A percentile compares a stretch with the other conserved stretches of the same genome.
These are phyloP conservation scores for Postia placenta DNA, from an alignment of 768 basidiomycete species.

Conservation along the genomic window DNA sequence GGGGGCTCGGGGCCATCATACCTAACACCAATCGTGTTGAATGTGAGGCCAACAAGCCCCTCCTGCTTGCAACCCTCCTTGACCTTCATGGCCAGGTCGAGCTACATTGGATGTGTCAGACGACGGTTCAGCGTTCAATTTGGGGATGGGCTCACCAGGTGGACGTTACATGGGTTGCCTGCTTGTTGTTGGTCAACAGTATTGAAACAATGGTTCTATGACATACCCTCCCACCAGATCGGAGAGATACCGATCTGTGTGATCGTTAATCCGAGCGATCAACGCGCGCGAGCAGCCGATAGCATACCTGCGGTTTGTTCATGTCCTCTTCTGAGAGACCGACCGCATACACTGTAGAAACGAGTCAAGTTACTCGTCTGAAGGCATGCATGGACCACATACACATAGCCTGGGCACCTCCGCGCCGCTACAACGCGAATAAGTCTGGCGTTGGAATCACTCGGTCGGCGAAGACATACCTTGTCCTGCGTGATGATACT, in stretches of 20 bases:
- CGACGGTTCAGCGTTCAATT: neutral
- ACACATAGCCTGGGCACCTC: conserved; percentile 87
- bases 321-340: conserved; percentile 77
- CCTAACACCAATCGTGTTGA: conserved; percentile 86
- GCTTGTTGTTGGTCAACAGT: neutral
- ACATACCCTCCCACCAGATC: conserved; percentile 85
- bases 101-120: conserved; percentile 31
- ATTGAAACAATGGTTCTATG: conserved; percentile 2
- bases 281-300: neutral
- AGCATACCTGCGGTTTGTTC: conserved; percentile 73
- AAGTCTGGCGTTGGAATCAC: conserved; percentile 1
- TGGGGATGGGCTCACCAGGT: conserved; percentile 46
- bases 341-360: conserved; percentile 61
- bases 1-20: conserved; percentile 20
- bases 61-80: conserved; percentile 82
- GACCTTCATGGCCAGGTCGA: conserved; percentile 72
- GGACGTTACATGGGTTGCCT: conserved; percentile 86
- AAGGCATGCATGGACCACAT: conserved; percentile 20
- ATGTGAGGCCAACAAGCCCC: conserved; percentile 74
- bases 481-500: conserved; percentile 72
- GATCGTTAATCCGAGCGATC: conserved; percentile 1
- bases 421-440: conserved; percentile 39
- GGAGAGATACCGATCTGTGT: conserved; percentile 79
- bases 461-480: conserved; percentile 30
- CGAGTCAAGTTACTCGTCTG: neutral